Evolutionary conservation across 768 basidiomycete species (phyloP), one percentile per base, ranked within the genome.

Genomic region (Sporobolomyces pararoseus): DNA sequence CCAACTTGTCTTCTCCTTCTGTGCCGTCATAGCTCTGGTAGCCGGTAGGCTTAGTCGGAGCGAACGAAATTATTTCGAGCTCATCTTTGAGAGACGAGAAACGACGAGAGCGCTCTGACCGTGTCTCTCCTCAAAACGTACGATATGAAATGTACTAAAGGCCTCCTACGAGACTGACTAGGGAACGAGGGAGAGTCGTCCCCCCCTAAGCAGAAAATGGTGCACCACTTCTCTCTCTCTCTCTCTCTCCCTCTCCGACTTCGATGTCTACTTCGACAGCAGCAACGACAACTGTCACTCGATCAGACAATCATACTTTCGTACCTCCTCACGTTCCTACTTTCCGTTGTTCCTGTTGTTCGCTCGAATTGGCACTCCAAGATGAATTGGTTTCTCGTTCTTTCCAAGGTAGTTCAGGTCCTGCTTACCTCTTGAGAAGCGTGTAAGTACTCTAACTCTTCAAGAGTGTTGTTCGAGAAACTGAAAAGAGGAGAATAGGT

Each of bases 361-460:
- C 65, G 14, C 61, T 72, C 50, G 65, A 67, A n/a, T 32, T 72
- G 23, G 42, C 62, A 2, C 44, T 72, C 32, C 32, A 42, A 7
- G 70, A 72, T 44, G 70, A 72, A 52, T 65, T 72, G 55, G 70
- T 72, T 21, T 63, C 61, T 0, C 21, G 70, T 0, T 16, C 47
- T 21, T 72, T 72, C 29, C 55, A 57, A 25, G 62, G 57, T 6
- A 29, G 32, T 23, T 50, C 27, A 13, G 70, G 70, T 3, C 70
- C 65, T 0, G 70, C 70, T 7, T 54, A 49, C 31, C 39, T 72
- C n/a, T 19, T 67, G 6, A 46, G 70, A 27, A 59, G 32, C 13
- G 66, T 44, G 70, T 71, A n/a, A 31, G 69, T 57, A 25, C 23
- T 17, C 21, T 31, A 12, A 6, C 9, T 14, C 32, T 35, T 32